Percentiles rank a stretch among this genome's conserved stretches.
Conservation (phyloP, 805 yeast species). For the Candida stauntonica region DNA sequence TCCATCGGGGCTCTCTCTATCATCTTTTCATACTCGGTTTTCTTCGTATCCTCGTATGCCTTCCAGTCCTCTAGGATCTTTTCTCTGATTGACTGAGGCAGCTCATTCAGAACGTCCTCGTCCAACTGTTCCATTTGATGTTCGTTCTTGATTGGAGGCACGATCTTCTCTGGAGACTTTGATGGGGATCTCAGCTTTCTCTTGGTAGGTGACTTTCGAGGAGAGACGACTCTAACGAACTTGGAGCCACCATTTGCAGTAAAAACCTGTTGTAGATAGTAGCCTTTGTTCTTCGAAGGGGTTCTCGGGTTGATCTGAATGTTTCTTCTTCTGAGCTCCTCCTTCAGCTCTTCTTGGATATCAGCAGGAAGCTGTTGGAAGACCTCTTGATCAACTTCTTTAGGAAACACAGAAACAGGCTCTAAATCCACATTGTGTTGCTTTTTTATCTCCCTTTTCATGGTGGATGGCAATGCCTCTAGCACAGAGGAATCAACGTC, state of each 20-base stretch:
- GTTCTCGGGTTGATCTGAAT: constrained; percentile 21
- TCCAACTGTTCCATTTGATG: constrained; percentile 14
- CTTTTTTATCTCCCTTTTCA: constrained; percentile 12
- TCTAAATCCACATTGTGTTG: constrained; percentile 17
- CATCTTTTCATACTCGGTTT: constrained; percentile 14
- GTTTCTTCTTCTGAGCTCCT: constrained; percentile 44
- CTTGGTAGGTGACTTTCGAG: constrained; percentile 17
- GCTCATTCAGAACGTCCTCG: constrained; percentile 22
- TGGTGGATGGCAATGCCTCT: constrained; percentile 23
- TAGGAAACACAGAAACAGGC: constrained; percentile 23
- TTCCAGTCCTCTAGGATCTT: constrained; percentile 21
- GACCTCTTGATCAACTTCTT: constrained; percentile 58
- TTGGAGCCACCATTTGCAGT: constrained; percentile 11
- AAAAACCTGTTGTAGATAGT: constrained; percentile 24
- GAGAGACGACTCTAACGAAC: constrained; percentile 18
- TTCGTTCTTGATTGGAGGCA: background rate
- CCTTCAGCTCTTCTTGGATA: constrained; percentile 55
- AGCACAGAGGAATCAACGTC: constrained; percentile 28
- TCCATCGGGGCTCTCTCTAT: constrained; percentile 6
- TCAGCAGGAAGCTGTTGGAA: constrained; percentile 61
- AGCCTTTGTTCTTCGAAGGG: constrained; percentile 19
- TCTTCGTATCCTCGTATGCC: constrained; percentile 11
- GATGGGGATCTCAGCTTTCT: constrained; percentile 12
- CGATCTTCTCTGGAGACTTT: constrained; percentile 11
- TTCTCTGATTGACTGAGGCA: constrained; percentile 20